These are phyloP conservation scores for Scheffersomyces quercinus DNA, from an alignment of 1,139 yeast genomes.

Conservation along the genomic window DNA sequence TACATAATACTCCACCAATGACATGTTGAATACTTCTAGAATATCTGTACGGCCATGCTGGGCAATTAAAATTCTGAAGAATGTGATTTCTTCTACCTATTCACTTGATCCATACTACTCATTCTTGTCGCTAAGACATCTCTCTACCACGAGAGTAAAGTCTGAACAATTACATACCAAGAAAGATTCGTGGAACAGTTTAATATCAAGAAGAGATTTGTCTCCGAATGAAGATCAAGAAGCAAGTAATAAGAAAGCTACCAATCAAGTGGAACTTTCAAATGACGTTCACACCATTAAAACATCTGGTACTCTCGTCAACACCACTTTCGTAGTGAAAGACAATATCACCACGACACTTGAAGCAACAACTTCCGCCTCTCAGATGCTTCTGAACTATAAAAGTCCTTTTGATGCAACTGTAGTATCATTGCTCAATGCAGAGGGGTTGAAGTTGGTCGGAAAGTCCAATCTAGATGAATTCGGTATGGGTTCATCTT, in stretches of 20 bases:
- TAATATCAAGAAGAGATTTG: neutral
- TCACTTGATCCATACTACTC: too few relatives aligned
- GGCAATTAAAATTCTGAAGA: too few relatives aligned
- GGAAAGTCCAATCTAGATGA: constrained; percentile 97
- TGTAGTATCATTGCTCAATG: constrained; percentile 53
- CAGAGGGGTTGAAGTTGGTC: constrained; percentile 52
- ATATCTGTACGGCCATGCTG: too few relatives aligned
- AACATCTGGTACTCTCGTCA: neutral
- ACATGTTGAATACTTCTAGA: too few relatives aligned
- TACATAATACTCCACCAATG: too few relatives aligned
- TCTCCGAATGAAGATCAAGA: neutral
- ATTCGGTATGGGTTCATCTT: constrained; percentile 93
- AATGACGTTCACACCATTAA: neutral
- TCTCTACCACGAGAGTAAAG: neutral
- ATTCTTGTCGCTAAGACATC: too few relatives aligned
- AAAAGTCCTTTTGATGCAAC: constrained; percentile 83
- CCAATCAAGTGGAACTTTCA: too few relatives aligned
- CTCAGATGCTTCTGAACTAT: constrained; percentile 59
- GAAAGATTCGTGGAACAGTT: neutral
- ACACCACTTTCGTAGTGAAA: constrained; percentile 40
- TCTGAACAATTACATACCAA: neutral
- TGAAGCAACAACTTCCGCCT: constrained; percentile 75
- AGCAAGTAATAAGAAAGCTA: neutral
- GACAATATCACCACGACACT: constrained; percentile 75
- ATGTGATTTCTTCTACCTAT: too few relatives aligned